A percentile compares a stretch with the other conserved stretches of the same genome.
phyloP scores from a whole-genome alignment of 2,329 filamentous ascomycete genomes.

The Tricladium varicosporioides region DNA sequence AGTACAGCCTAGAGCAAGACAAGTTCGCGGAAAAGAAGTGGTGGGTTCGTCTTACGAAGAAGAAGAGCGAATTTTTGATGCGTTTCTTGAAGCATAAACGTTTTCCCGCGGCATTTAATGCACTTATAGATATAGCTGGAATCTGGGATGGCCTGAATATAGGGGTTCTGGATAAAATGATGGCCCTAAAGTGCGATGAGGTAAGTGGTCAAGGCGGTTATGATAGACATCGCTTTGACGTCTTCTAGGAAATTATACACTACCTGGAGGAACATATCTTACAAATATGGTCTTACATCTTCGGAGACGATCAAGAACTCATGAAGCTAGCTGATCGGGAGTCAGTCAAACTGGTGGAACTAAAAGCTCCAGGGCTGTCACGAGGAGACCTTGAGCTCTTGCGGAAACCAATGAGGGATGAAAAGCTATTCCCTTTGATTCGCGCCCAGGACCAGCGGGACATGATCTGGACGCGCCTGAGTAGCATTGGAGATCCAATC shows the following conservation, averaged over 20 bases:
- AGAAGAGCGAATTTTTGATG: not conserved
- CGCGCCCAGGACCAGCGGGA: constrained; percentile 1
- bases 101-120: not conserved
- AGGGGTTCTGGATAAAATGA: not conserved
- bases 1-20: not conserved
- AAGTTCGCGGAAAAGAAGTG: not conserved
- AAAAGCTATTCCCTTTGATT: not conserved
- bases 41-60: not conserved
- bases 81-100: not conserved
- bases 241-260: not conserved
- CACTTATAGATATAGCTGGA: not conserved
- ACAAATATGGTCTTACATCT: constrained; percentile 1
- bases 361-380: not conserved
- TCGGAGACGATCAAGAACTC: constrained; percentile 5
- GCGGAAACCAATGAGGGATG: not conserved
- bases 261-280: constrained; percentile 1
- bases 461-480: not conserved
- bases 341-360: constrained; percentile 5
- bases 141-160: not conserved
- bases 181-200: not conserved
- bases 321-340: constrained; percentile 1
- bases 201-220: not conserved
- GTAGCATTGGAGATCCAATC: constrained; percentile 2
- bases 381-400: not conserved
- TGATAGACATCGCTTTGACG: not conserved